These are phyloP conservation scores for Leccinum uliginosum DNA, from an alignment of 768 basidiomycete species.

Conservation along the genomic window DNA sequence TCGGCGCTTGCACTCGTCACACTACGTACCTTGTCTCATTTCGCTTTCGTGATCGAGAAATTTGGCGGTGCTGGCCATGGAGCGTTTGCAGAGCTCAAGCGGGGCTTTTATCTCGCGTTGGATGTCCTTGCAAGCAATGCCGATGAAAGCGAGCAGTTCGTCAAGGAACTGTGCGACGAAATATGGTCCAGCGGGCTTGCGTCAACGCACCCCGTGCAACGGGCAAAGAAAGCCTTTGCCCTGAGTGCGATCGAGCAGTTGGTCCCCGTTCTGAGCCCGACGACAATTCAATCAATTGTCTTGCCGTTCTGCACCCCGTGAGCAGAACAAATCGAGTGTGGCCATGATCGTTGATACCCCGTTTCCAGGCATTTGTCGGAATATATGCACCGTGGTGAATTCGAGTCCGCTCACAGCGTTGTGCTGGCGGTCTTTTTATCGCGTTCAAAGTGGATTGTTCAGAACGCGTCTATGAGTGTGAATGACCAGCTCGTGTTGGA, in stretches of 20 bases:
- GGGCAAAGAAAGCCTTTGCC: slow-evolving; percentile 53
- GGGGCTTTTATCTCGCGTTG: slow-evolving; percentile 70
- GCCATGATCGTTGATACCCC: not conserved
- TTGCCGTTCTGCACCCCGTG: slow-evolving; percentile 66
- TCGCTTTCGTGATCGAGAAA: slow-evolving; percentile 74
- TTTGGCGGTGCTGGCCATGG: slow-evolving; percentile 62
- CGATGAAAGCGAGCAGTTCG: slow-evolving; percentile 36
- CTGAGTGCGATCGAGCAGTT: slow-evolving; percentile 79
- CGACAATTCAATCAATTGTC: slow-evolving; percentile 50
- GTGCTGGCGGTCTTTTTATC: slow-evolving; percentile 70
- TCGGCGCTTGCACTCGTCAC: slow-evolving; percentile 49
- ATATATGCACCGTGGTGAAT: slow-evolving; percentile 63
- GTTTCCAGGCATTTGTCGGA: slow-evolving; percentile 54
- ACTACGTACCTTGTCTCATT: slow-evolving; percentile 55
- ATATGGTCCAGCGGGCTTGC: slow-evolving; percentile 22
- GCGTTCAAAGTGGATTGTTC: slow-evolving; percentile 39
- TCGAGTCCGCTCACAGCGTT: slow-evolving; percentile 84
- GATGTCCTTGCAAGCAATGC: slow-evolving; percentile 57
- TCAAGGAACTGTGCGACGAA: slow-evolving; percentile 33
- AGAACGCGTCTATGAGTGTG: slow-evolving; percentile 4
- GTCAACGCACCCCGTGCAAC: slow-evolving; percentile 22
- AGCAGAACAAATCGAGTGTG: slow-evolving; percentile 23
- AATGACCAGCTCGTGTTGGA: slow-evolving; percentile 17
- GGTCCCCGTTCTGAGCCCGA: slow-evolving; percentile 52
- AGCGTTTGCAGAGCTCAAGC: slow-evolving; percentile 69